Evolutionary conservation across 2,329 filamentous ascomycete genomes (phyloP).

Genomic region (Aspergillus brunneoviolaceus): DNA sequence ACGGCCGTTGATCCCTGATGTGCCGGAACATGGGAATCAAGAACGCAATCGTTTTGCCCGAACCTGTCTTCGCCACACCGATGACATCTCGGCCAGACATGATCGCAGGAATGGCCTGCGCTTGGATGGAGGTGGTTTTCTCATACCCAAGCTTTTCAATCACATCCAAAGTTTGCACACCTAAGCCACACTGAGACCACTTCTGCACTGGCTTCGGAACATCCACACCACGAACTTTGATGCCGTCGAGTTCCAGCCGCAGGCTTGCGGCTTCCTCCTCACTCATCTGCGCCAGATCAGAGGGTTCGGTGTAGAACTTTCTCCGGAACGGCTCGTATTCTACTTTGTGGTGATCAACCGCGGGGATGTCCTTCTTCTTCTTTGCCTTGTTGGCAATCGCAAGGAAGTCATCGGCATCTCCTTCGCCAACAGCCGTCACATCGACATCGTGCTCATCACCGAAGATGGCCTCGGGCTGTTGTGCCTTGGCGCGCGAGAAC

Average conservation of each 20-base stretch:
- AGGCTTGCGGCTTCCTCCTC: constrained; percentile 80
- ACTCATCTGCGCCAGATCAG: constrained; percentile 77
- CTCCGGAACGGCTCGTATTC: constrained; percentile 85
- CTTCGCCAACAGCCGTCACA: constrained; percentile 60
- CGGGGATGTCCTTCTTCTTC: constrained; percentile 95
- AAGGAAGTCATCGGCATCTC: constrained; percentile 63
- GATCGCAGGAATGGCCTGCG: constrained; percentile 89
- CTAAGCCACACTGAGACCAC: constrained; percentile 93
- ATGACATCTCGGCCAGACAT: constrained; percentile 97
- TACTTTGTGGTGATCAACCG: constrained; percentile 81
- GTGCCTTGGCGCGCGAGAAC: constrained; percentile 51
- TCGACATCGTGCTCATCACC: constrained; percentile 75
- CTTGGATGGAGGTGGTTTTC: constrained; percentile 88
- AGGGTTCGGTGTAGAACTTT: constrained; percentile 90
- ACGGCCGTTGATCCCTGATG: constrained; percentile 85
- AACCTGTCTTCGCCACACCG: constrained; percentile 95
- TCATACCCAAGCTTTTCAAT: constrained; percentile 80
- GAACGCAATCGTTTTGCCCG: constrained; percentile 95
- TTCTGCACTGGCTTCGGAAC: constrained; percentile 92
- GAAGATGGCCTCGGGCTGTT: constrained; percentile 81
- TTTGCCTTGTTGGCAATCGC: constrained; percentile 64
- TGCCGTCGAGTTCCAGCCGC: constrained; percentile 85
- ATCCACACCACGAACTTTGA: constrained; percentile 86
- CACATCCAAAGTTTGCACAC: constrained; percentile 81
- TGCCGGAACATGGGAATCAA: constrained; percentile 96